Percentiles rank a stretch among this genome's conserved stretches.
Evolutionary conservation across 2,329 filamentous ascomycete genomes (phyloP).

Genomic region (Dactylonectria estremocensis): DNA sequence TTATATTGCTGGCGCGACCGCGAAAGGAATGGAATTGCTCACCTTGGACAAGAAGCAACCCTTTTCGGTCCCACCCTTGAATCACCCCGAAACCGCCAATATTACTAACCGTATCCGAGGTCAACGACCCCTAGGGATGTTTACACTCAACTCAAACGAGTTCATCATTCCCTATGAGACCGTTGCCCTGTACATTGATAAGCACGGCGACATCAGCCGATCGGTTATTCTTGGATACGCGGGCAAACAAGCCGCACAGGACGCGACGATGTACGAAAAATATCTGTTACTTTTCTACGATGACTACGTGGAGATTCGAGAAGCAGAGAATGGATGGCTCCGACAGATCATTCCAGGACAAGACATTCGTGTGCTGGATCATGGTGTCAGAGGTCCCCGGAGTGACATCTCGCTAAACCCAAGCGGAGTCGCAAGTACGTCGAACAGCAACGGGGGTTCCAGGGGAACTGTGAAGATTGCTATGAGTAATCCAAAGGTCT

Average conservation of each 20-base stretch:
- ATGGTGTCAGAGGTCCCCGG: slow-evolving; percentile 78
- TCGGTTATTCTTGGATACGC: slow-evolving; percentile 99
- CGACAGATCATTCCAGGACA: slow-evolving; percentile 94
- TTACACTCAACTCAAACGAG: slow-evolving; percentile 91
- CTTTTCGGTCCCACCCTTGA: slow-evolving; percentile 92
- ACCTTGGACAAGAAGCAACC: slow-evolving; percentile 98
- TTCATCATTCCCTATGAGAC: slow-evolving; percentile 96
- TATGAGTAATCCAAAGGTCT: slow-evolving; percentile 93
- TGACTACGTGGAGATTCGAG: slow-evolving; percentile 97
- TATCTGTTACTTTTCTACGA: slow-evolving; percentile 95
- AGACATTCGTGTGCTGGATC: slow-evolving; percentile 92
- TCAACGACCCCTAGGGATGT: slow-evolving; percentile 94
- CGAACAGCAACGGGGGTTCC: slow-evolving; percentile 61
- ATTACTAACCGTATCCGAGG: slow-evolving; percentile 88
- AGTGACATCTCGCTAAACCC: slow-evolving; percentile 61
- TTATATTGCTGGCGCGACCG: slow-evolving; percentile 91
- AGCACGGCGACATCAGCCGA: slow-evolving; percentile 94
- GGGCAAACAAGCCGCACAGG: slow-evolving; percentile 84
- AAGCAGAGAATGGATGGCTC: slow-evolving; percentile 94
- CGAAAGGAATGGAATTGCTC: slow-evolving; percentile 94
- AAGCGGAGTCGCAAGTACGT: slow-evolving; percentile 54
- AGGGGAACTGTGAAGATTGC: slow-evolving; percentile 91
- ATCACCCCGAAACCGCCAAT: slow-evolving; percentile 82
- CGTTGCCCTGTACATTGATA: slow-evolving; percentile 98
- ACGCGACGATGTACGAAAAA: slow-evolving; percentile 90